Conservation (phyloP, 805 yeast genomes). For the Ogataea minuta region DNA sequence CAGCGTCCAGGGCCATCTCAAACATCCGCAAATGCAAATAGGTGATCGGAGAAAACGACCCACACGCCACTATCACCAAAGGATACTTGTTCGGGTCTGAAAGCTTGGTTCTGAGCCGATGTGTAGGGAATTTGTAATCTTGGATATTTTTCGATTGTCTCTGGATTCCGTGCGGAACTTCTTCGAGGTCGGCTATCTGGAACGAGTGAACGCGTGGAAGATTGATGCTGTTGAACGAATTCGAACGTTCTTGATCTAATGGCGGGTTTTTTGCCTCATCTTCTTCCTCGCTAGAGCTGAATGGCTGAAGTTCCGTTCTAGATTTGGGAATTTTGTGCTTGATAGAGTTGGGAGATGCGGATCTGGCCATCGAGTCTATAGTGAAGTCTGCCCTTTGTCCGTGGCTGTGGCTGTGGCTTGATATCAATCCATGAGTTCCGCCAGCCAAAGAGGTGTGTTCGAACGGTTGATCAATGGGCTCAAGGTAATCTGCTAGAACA, state of each 20-base stretch:
- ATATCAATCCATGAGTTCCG: neutral
- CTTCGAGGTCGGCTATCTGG: conserved; percentile 92
- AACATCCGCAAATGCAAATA: conserved; percentile 95
- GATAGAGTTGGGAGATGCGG: conserved; percentile 25
- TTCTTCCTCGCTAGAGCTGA: conserved; percentile 50
- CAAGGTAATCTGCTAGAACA: conserved; percentile 72
- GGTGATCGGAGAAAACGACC: conserved; percentile 94
- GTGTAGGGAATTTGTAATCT: conserved; percentile 81
- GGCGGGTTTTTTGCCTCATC: conserved; percentile 23
- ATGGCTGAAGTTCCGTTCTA: conserved; percentile 57
- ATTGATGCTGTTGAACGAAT: conserved; percentile 25
- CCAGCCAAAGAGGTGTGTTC: conserved; percentile 42
- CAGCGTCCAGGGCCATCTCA: conserved; percentile 96
- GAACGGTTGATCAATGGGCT: conserved; percentile 71
- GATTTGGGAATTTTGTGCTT: conserved; percentile 38
- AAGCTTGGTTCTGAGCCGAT: conserved; percentile 69
- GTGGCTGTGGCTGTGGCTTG: no score
- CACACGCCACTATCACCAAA: conserved; percentile 93
- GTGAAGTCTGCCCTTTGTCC: conserved; percentile 17
- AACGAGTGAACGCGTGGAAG: conserved; percentile 46
- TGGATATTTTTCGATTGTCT: conserved; percentile 77
- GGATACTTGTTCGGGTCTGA: conserved; percentile 80
- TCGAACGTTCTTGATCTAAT: conserved; percentile 30
- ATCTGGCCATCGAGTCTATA: conserved; percentile 36
- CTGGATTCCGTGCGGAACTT: conserved; percentile 90